Base-by-base conservation (phyloP, 164 flowering plant genomes). In the Vitis amurensis region DNA sequence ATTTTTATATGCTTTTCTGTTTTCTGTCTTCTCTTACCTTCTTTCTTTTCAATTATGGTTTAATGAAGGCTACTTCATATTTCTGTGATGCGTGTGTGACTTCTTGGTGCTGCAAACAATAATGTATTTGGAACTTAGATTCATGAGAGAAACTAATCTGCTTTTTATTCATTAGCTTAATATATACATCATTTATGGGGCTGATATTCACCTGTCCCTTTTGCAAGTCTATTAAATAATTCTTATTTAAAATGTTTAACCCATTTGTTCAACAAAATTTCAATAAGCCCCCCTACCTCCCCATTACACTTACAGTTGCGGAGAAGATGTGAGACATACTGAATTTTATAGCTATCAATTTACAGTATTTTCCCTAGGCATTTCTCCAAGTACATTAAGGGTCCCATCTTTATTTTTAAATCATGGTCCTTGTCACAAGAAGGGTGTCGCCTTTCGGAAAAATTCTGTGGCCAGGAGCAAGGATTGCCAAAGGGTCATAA, bases 391-490 rank as follows among this genome's bases (percentile, higher is more conserved):
- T 55, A 29, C 19, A 9, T 4, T 15, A 6, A 67, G 31, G 59
- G 59, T 64, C 55, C 11, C 50, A 27, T 68, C 14, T 48, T 63
- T 61, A 23, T 47, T 11, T 27, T 7, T 3, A 9, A 27, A 55
- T 2, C 29, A 44, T 29, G 49, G 61, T 55, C 12, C 11, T 8
- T 63, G 70, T 81, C 71, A 78, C 72, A 68, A 74, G 53, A 73
- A 66, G 27, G 83, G 59, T 63, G 75, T 67, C 66, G 82, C 73
- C 86, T 84, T 81, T 74, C 75, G 85, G 85, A 80, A 87, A 93
- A 75, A 93, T 88, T 62, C 87, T 78, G 71, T 93, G 98, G 29
- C 97, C 98, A 1, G 98, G 98, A 17, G 90, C 88, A 73, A 93
- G 83, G 23, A 93, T 84, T 59, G 89, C 85, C 63, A 88, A 75